These are phyloP conservation scores for Parsonsia alboflavescens DNA, from an alignment of 257 asterid species.

Conservation along the genomic window DNA sequence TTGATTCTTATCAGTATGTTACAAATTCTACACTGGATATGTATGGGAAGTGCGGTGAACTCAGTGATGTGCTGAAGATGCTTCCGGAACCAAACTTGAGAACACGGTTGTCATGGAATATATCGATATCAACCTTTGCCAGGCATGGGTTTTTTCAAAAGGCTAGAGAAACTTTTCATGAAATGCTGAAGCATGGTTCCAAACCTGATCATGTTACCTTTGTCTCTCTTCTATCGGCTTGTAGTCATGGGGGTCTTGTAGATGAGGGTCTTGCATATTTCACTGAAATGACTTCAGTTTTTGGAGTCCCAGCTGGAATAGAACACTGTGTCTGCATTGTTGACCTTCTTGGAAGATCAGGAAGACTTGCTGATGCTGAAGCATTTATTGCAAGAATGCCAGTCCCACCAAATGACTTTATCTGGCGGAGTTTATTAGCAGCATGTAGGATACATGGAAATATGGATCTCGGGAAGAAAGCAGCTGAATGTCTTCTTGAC, in stretches of 20 bases:
- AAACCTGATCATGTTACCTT: slow-evolving; percentile 80
- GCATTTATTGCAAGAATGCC: slow-evolving; percentile 64
- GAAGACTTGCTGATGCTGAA: slow-evolving; percentile 66
- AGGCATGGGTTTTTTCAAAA: slow-evolving; percentile 61
- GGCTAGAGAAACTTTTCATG: slow-evolving; percentile 56
- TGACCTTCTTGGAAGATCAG: slow-evolving; percentile 83
- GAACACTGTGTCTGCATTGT: slow-evolving; percentile 84
- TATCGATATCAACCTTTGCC: slow-evolving; percentile 59
- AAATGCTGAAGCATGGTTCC: slow-evolving; percentile 52
- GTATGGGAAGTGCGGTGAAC: slow-evolving; percentile 89
- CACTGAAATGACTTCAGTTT: slow-evolving; percentile 47
- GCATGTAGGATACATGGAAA: slow-evolving; percentile 66
- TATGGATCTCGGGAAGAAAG: slow-evolving; percentile 57
- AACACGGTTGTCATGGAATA: slow-evolving; percentile 66
- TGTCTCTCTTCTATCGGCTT: slow-evolving; percentile 82
- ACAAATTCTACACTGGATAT: slow-evolving; percentile 67
- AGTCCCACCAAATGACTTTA: slow-evolving; percentile 65
- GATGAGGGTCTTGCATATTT: slow-evolving; percentile 72
- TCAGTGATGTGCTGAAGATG: slow-evolving; percentile 50
- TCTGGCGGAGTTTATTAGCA: slow-evolving; percentile 72
- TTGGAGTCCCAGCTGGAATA: slow-evolving; percentile 60
- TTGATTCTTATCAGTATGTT: slow-evolving; percentile 44
- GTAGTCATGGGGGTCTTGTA: slow-evolving; percentile 87
- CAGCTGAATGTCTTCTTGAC: slow-evolving; percentile 48
- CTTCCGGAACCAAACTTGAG: slow-evolving; percentile 53